Conservation (phyloP, 352 stramenopile species). For the Phytophthora foliorum region DNA sequence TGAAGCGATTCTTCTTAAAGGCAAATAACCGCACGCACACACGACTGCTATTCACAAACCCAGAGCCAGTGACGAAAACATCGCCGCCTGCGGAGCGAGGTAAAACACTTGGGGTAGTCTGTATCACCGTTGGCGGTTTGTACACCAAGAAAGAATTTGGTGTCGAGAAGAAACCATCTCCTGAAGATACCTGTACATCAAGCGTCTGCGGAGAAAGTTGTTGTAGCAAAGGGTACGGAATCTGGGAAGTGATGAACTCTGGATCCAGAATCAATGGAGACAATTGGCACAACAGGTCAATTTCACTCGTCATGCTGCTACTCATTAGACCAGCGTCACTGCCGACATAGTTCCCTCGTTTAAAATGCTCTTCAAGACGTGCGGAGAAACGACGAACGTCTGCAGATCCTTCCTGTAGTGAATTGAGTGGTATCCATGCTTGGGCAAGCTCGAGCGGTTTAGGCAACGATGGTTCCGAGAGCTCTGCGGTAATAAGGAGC, state of each 20-base stretch:
- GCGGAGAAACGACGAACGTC: conserved; percentile 34
- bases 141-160: conserved; percentile 59
- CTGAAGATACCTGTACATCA: conserved; percentile 71
- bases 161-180: conserved; percentile 60
- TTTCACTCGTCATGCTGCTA: conserved; percentile 34
- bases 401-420: conserved; percentile 49
- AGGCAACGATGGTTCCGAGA: conserved; percentile 44
- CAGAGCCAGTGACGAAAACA: conserved; percentile 48
- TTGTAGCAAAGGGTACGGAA: conserved; percentile 27
- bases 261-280: conserved; percentile 61
- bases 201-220: conserved; percentile 47
- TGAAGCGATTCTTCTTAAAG: conserved; percentile 43
- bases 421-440: conserved; percentile 42
- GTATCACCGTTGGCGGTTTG: conserved; percentile 46
- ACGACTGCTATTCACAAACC: conserved; percentile 51
- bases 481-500: conserved; percentile 59
- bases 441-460: conserved; percentile 59
- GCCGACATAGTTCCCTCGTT: conserved; percentile 35
- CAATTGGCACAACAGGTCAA: conserved; percentile 71
- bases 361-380: conserved; percentile 66
- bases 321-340: not conserved
- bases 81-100: conserved; percentile 67
- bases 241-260: conserved; percentile 51
- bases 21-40: conserved; percentile 65
- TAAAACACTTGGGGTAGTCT: conserved; percentile 58